phyloP scores from a whole-genome alignment of 331 rosid species.

The Rhamnella rubrinervis region DNA sequence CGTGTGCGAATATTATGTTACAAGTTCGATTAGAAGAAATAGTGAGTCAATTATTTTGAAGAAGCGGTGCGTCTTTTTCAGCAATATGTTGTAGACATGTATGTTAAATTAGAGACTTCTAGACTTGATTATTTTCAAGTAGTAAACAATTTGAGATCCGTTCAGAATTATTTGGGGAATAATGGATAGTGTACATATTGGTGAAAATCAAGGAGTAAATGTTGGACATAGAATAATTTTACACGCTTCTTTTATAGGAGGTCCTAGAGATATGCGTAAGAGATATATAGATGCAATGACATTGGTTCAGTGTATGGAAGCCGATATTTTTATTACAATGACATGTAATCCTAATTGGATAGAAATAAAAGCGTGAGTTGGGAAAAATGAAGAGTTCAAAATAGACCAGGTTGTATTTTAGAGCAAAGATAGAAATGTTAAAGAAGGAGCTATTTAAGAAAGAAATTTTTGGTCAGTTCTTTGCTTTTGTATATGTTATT shows the following conservation, averaged over 20 bases:
- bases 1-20: constrained; percentile 5
- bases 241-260: not conserved
- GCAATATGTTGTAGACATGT: constrained; percentile 9
- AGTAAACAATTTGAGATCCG: not conserved
- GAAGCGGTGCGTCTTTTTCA: not conserved
- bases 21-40: not conserved
- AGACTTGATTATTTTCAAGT: not conserved
- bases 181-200: not conserved
- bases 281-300: not conserved
- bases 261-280: constrained; percentile 5
- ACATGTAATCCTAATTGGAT: constrained; percentile 10
- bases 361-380: not conserved
- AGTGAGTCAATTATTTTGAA: not conserved
- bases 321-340: constrained; percentile 11
- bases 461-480: not conserved
- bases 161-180: not conserved
- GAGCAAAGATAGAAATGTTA: not conserved
- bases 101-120: constrained; percentile 5
- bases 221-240: not conserved
- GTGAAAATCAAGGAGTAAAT: not conserved
- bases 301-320: not conserved
- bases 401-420: not conserved
- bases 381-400: not conserved
- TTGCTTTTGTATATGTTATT: not conserved
- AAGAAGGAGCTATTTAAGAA: not conserved